Conservation (phyloP, 257 asterid species). For the Solanum rostratum region DNA sequence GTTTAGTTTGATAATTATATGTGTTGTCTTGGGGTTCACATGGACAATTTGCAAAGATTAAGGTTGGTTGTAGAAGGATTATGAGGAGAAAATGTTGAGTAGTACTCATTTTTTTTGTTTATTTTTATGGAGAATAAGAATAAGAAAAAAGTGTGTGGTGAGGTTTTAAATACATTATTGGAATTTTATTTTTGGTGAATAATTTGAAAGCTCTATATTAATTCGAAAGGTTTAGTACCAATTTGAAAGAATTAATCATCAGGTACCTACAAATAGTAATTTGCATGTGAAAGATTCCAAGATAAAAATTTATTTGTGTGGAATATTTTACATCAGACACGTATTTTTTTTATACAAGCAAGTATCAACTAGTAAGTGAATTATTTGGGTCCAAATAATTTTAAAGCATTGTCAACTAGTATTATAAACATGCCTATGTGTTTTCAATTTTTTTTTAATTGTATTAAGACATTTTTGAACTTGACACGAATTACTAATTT, state of each 20-base stretch:
- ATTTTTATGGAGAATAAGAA: background rate
- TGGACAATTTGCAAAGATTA: slow-evolving; percentile 4
- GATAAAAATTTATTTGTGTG: too few relatives aligned
- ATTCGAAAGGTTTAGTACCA: background rate
- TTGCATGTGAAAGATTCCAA: background rate
- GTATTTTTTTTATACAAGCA: background rate
- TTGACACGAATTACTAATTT: too few relatives aligned
- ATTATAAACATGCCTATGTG: background rate
- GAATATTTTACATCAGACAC: rapidly evolving
- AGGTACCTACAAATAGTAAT: background rate
- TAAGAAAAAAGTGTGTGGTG: background rate
- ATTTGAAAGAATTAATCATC: background rate
- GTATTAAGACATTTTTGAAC: too few relatives aligned
- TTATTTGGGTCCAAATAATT: background rate
- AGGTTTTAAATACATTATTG: background rate
- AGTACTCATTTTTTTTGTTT: background rate
- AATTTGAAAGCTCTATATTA: background rate
- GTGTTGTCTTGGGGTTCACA: slow-evolving; percentile 3
- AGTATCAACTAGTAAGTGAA: background rate
- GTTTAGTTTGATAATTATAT: background rate
- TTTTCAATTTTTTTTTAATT: background rate
- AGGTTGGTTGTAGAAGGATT: background rate
- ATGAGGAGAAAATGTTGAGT: background rate
- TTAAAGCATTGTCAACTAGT: background rate
- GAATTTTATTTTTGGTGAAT: background rate